Base-by-base conservation (phyloP, 1,139 yeast species). In the Meyerozyma smithsonii region DNA sequence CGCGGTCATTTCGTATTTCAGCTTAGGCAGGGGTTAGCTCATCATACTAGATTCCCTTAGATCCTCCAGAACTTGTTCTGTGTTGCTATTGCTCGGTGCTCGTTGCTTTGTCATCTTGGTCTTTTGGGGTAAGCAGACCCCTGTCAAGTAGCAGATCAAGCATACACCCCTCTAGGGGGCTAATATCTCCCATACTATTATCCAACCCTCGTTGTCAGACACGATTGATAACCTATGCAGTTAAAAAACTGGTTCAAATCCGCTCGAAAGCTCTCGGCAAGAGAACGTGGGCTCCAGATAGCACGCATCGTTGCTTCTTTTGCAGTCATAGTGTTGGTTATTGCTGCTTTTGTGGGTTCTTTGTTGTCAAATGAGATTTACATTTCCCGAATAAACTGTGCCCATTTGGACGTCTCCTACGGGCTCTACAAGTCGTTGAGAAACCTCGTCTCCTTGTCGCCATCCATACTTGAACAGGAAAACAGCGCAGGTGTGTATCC, bases 371-470 rank as follows among this genome's bases (percentile, higher is more conserved):
- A 48, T 5, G 38, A 35, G 0, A 48, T 68, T 10, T 68, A 68
- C 46, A 55, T 74, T 15, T 62, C 72, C 4, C 52, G 68, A 32
- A 56, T 79, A 34, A 69, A 71, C 48, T 75, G 79, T 48, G 64
- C 73, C 5, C 80, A 72, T 48, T 54, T 70, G 4, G 78, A 75
- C 43, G 74, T 79, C 8, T 68, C 79, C 0, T 49, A 59, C 17
- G 84, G 84, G 2, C 55, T 79, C 18, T 77, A 75, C 50, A 59
- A 69, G 32, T 66, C 76, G 4, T 57, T 78, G 35, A 56, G 75
- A 30, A 50, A 51, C 21, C 61, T 72, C 7, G 75, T 66, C 18
- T 45, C 63, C 2, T 41, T 50, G 12, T 43, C 59, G 1, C 47
- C 56, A 8, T 36, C 44, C 6, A 42, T 50, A 3, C 43, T 56